Conservation (phyloP, 768 basidiomycete species). For the Suillus brevipes region DNA sequence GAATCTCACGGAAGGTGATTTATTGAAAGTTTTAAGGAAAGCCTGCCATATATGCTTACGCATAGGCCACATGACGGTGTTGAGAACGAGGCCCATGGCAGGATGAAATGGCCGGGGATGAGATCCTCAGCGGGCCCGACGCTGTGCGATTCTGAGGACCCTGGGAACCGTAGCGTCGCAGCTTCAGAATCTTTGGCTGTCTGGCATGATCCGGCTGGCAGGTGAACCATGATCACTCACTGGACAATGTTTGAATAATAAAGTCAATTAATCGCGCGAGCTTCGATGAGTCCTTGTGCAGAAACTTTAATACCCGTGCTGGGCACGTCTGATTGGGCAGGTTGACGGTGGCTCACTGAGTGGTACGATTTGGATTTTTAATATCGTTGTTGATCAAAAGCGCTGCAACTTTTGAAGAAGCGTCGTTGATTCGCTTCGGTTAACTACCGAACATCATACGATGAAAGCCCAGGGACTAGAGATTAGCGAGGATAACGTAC, state of each 20-base stretch:
- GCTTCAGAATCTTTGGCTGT: background rate
- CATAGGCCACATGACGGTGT: background rate
- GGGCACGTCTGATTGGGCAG: background rate
- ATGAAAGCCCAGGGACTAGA: background rate
- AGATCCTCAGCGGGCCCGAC: background rate
- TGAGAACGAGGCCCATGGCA: background rate
- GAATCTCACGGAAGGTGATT: background rate
- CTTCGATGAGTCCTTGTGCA: background rate
- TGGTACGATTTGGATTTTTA: background rate
- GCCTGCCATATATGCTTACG: background rate
- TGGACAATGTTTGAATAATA: background rate
- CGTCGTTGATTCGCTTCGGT: background rate
- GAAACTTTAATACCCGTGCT: background rate
- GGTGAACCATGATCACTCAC: background rate
- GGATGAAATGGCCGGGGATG: background rate
- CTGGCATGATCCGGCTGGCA: background rate
- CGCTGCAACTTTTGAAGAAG: background rate
- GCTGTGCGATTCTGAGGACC: background rate
- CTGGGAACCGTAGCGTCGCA: background rate
- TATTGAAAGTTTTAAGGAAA: background rate
- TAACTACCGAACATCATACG: background rate
- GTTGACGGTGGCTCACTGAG: background rate
- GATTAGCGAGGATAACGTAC: background rate
- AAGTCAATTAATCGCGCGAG: background rate
- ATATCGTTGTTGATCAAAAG: background rate